Conservation (phyloP, 2,329 filamentous ascomycete species). For the Penicillium sp. region DNA sequence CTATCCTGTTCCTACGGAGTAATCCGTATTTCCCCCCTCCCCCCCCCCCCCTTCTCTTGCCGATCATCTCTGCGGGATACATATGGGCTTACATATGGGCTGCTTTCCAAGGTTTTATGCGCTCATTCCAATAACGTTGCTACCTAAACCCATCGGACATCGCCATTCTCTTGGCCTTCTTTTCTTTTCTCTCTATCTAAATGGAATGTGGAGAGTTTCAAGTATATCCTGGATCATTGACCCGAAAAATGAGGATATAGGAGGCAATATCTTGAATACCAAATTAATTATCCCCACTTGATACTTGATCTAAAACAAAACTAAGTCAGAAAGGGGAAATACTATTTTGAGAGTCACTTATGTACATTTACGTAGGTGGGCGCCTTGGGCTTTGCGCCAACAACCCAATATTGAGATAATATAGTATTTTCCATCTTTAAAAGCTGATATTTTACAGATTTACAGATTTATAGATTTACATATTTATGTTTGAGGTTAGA, state of each 20-base stretch:
- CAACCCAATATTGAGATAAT: neutral
- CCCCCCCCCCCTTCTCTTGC: neutral
- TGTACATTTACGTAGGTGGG: neutral
- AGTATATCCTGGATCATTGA: neutral
- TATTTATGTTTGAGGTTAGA: too few relatives aligned
- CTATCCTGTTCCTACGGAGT: neutral
- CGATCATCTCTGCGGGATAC: neutral
- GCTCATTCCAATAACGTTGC: neutral
- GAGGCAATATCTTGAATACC: neutral
- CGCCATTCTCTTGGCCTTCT: too few relatives aligned
- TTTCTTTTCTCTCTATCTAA: neutral
- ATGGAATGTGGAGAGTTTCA: neutral
- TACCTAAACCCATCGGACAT: neutral
- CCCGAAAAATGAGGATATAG: neutral
- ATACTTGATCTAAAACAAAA: neutral
- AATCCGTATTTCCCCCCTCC: neutral
- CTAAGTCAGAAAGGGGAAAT: neutral
- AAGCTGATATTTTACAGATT: too few relatives aligned
- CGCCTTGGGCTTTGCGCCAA: neutral
- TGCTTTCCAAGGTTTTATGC: neutral
- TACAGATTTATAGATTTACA: too few relatives aligned
- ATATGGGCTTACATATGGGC: neutral
- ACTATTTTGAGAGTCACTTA: neutral
- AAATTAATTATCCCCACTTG: neutral
- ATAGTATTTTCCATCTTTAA: too few relatives aligned